Percentiles rank a stretch among this genome's conserved stretches.
Evolutionary conservation across 78 protist species (phyloP).

Genomic region (Dictyostelium brefeldianum): DNA sequence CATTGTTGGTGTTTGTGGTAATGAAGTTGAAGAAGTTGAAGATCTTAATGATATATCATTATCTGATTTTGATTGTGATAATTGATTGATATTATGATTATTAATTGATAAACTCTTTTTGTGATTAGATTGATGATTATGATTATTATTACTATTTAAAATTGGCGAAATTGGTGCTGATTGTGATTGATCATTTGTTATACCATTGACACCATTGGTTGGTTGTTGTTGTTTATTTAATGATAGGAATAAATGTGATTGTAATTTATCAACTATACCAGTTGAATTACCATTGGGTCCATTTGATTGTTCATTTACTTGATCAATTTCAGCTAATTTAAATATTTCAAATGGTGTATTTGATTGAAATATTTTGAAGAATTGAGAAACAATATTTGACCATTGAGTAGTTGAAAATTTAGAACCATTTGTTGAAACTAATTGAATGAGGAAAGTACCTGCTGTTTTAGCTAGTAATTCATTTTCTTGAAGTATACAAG

Average conservation of each 20-base stretch:
- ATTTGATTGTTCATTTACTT: not conserved
- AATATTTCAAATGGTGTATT: conserved; percentile 73
- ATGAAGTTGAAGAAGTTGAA: conserved; percentile 28
- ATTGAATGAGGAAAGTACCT: conserved; percentile 77
- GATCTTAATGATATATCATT: not conserved
- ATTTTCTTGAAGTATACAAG: conserved; percentile 81
- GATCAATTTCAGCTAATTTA: not conserved
- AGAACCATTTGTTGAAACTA: conserved; percentile 76
- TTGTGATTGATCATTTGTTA: not conserved
- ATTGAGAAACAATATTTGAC: conserved; percentile 67
- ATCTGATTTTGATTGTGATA: conserved; percentile 19
- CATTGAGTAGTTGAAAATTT: conserved; percentile 69
- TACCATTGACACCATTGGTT: not conserved
- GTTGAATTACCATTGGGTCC: too few species aligned
- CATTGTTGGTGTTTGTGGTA: conserved; percentile 57
- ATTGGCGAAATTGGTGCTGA: conserved; percentile 78
- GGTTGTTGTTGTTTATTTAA: conserved; percentile 17
- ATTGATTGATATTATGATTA: not conserved
- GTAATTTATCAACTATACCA: not conserved
- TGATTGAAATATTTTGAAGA: conserved; percentile 60
- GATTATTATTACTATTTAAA: not conserved
- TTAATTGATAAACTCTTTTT: not conserved
- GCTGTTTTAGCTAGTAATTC: conserved; percentile 77
- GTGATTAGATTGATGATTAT: not conserved
- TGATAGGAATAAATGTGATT: not conserved